A percentile compares a stretch with the other conserved stretches of the same genome.
Conservation (phyloP, 805 yeast species). For the Priceomyces haplophilus region DNA sequence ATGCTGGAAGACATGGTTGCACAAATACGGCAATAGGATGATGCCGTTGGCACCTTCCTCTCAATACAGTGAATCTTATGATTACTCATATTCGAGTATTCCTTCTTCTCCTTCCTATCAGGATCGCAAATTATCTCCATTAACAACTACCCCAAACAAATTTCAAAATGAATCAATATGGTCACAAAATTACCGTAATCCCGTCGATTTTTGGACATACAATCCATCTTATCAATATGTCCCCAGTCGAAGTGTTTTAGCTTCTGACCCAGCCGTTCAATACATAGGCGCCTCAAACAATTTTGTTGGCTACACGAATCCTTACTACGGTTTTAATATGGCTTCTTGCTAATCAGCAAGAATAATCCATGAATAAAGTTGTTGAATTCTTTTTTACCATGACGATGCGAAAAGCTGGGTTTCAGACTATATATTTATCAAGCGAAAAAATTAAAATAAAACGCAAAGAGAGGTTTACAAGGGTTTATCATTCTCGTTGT, state of each 20-base stretch:
- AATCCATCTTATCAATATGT: conserved; percentile 19
- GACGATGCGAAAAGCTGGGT: neutral
- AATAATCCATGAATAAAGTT: no score
- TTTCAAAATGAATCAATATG: conserved; percentile 25
- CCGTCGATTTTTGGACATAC: conserved; percentile 23
- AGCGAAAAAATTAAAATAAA: neutral
- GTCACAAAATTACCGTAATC: conserved; percentile 13
- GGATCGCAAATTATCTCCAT: conserved; percentile 23
- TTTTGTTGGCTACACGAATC: conserved; percentile 36
- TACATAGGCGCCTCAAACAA: conserved; percentile 16
- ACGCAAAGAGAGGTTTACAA: neutral
- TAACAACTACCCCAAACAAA: conserved; percentile 24
- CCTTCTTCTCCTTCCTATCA: conserved; percentile 22
- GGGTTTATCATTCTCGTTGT: neutral
- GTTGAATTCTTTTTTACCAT: neutral
- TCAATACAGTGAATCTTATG: conserved; percentile 2
- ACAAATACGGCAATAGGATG: conserved; percentile 21
- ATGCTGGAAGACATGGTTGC: conserved; percentile 45
- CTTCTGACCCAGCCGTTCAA: conserved; percentile 18
- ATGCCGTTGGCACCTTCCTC: conserved; percentile 3
- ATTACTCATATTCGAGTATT: conserved; percentile 10
- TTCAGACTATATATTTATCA: neutral
- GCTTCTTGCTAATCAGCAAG: conserved; percentile 24
- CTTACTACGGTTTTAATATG: conserved; percentile 34
- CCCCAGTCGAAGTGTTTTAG: conserved; percentile 8